Base-by-base conservation (phyloP, 225 moss, liverwort and hornwort genomes). In the Straminergon stramineum region DNA sequence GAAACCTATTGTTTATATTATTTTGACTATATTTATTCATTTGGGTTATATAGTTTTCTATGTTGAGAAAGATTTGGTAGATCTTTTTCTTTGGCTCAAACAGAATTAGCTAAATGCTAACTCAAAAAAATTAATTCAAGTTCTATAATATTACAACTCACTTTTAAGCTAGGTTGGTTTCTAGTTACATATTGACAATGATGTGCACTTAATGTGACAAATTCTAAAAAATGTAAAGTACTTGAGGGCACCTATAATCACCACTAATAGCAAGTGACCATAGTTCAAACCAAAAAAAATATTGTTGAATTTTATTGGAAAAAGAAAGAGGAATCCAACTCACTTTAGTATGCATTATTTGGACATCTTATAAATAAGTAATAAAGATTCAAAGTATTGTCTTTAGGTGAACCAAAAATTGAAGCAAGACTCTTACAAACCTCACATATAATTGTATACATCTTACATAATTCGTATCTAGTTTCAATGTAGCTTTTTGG, bases 341-440 rank as follows among this genome's bases (percentile, higher is more conserved):
- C 11, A 57, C 17, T n/a, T 17, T n/a, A 58, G 11, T n/a, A 17
- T 39, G 4, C 22, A 26, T 17, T 39, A 39, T 58, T 39, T 27
- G 26, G 2, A 39, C 27, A 79, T n/a, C 5, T n/a, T n/a, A 10
- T 28, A 11, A 58, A 58, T 7, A 58, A 39, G 6, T 27, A 79
- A 15, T 57, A 17, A n/a, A 57, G 21, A 7, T 79, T 11, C 7
- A n/a, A 58, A n/a, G 7, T n/a, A 26, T 17, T 27, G 52, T 15
- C 34, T 37, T 52, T 55, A 34, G 35, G 2, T 78, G 37, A 9
- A 6, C 3, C 37, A 53, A 78, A 75, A 78, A 78, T 78, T 37
- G 10, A 35, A 35, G 10, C 3, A 53, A 37, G 15, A 4, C 6
- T 37, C 6, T 34, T 32, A 2, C 0, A 76, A 0, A 0, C 32